Conservation (phyloP, 2,329 filamentous ascomycete species). For the Fusarium sp. region DNA sequence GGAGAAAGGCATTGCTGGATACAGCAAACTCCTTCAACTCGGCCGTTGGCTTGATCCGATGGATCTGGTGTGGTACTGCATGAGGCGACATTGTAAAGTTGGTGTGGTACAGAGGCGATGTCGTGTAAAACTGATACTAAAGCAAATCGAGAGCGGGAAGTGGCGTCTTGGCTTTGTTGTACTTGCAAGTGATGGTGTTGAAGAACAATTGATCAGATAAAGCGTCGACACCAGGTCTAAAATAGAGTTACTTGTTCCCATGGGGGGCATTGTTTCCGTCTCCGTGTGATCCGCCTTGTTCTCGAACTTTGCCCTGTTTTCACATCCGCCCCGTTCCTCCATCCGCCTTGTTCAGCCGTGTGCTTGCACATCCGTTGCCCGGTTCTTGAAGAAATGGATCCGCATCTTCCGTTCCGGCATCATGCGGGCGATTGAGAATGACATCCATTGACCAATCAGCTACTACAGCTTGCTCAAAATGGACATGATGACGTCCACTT, state of each 20-base stretch:
- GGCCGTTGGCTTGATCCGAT: constrained; percentile 31
- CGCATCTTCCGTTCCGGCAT: constrained; percentile 21
- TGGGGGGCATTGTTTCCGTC: not conserved
- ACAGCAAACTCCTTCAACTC: constrained; percentile 53
- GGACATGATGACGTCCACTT: constrained; percentile 34
- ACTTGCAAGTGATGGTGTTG: not conserved
- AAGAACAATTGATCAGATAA: not conserved
- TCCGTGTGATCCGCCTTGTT: constrained; percentile 14
- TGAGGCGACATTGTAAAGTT: constrained; percentile 56
- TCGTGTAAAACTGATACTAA: not conserved
- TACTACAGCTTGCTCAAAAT: constrained; percentile 9
- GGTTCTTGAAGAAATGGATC: constrained; percentile 1
- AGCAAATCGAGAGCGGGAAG: not conserved
- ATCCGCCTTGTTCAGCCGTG: constrained; percentile 9
- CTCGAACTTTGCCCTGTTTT: not conserved
- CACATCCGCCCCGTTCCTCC: constrained; percentile 1
- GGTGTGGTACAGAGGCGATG: not conserved
- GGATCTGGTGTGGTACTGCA: constrained; percentile 45
- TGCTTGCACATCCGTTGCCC: constrained; percentile 1
- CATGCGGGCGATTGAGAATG: constrained; percentile 8
- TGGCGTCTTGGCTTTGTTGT: not conserved
- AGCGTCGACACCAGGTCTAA: constrained; percentile 7
- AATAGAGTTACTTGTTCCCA: not conserved
- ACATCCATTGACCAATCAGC: constrained; percentile 23
- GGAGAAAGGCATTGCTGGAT: constrained; percentile 79